A percentile compares a stretch with the other conserved stretches of the same genome.
Evolutionary conservation across 768 basidiomycete species (phyloP).

Genomic region (Leccinum broughii): DNA sequence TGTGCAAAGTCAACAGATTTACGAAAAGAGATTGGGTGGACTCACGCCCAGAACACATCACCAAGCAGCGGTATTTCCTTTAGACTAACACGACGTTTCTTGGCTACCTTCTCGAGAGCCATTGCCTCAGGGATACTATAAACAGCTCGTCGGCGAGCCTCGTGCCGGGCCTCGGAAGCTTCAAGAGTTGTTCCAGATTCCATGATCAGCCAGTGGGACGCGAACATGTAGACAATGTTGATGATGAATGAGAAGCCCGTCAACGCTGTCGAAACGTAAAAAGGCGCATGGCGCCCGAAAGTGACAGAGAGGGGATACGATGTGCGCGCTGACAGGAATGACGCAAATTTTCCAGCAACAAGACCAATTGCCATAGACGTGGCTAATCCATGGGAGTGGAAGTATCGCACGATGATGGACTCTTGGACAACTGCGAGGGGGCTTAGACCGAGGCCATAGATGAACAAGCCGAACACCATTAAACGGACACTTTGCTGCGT

Average conservation of each 20-base stretch:
- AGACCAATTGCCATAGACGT: conserved; percentile 82
- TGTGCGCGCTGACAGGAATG: conserved; percentile 73
- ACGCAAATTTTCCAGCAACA: conserved; percentile 75
- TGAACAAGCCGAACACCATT: conserved; percentile 75
- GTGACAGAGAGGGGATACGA: conserved; percentile 72
- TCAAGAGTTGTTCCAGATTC: conserved; percentile 64
- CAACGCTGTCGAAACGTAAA: conserved; percentile 65
- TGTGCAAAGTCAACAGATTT: conserved; percentile 8
- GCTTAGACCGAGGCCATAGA: conserved; percentile 78
- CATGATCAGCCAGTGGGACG: conserved; percentile 63
- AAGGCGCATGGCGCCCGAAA: conserved; percentile 72
- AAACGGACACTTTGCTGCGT: conserved; percentile 56
- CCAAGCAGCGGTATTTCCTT: conserved; percentile 64
- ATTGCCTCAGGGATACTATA: conserved; percentile 55
- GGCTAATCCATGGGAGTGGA: conserved; percentile 72
- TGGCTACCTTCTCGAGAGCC: conserved; percentile 64
- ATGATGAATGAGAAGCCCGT: conserved; percentile 65
- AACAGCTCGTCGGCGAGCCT: conserved; percentile 48
- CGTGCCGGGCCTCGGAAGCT: conserved; percentile 57
- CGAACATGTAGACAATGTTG: conserved; percentile 65
- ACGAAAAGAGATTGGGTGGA: conserved; percentile 3
- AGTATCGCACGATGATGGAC: conserved; percentile 82
- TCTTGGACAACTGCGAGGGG: conserved; percentile 84
- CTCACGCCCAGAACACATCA: conserved; percentile 78
- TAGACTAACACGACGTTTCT: conserved; percentile 62